phyloP scores from a whole-genome alignment of 108 stramenopile species.

The Tribonema minus region DNA sequence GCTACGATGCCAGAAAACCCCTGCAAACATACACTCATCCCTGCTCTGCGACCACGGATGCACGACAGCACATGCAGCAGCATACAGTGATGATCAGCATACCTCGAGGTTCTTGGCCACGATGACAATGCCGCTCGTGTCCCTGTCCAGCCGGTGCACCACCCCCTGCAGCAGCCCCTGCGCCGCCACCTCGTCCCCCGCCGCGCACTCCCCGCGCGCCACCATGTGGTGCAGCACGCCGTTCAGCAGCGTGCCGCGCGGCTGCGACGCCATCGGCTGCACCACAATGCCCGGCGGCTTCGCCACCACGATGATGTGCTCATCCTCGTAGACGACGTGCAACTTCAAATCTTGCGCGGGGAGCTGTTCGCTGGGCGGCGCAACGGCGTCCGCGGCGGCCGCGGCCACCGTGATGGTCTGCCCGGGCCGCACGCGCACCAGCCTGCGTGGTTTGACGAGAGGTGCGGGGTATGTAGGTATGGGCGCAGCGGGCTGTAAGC shows the following conservation, averaged over 20 bases:
- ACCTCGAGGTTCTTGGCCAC: constrained; percentile 72
- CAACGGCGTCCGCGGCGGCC: neutral
- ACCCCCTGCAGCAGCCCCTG: constrained; percentile 73
- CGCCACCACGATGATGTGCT: constrained; percentile 80
- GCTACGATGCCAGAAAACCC: neutral
- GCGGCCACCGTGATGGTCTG: neutral
- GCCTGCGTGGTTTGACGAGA: neutral
- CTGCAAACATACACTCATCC: neutral
- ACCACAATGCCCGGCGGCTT: constrained; percentile 90
- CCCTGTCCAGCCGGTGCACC: constrained; percentile 89
- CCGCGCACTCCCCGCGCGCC: neutral
- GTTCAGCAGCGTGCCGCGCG: constrained; percentile 84
- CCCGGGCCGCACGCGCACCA: neutral
- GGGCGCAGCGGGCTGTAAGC: neutral
- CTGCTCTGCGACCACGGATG: neutral
- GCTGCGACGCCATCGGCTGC: constrained; percentile 87
- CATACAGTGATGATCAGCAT: neutral
- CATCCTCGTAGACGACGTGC: constrained; percentile 82
- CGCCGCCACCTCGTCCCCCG: constrained; percentile 17
- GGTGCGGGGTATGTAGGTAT: neutral
- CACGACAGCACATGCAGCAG: neutral
- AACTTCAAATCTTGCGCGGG: constrained; percentile 65
- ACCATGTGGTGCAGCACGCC: constrained; percentile 75
- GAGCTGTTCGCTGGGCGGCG: neutral
- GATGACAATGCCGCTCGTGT: constrained; percentile 81